phyloP scores from a whole-genome alignment of 305 asterid genomes.

The Solanum hybrid region DNA sequence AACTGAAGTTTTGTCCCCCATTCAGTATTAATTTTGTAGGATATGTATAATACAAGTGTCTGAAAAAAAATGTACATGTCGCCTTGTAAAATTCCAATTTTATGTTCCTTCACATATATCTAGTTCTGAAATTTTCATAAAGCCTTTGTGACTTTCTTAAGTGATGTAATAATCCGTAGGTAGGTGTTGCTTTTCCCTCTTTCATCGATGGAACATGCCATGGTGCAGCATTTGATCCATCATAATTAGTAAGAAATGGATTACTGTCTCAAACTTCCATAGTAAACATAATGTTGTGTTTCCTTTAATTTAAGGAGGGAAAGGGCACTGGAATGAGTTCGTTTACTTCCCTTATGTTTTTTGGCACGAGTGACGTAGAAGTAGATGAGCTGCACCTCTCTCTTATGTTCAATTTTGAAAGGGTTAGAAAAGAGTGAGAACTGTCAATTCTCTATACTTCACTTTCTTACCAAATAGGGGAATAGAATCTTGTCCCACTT shows the following conservation, averaged over 20 bases:
- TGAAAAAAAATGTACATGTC: neutral
- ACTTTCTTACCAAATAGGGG: neutral
- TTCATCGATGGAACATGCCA: neutral
- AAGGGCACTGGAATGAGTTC: neutral
- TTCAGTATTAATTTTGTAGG: neutral
- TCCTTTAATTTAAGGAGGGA: neutral
- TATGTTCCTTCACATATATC: neutral
- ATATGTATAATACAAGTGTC: neutral
- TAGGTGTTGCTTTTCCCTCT: neutral
- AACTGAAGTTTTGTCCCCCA: neutral
- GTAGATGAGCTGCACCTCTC: neutral
- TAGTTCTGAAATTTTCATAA: neutral
- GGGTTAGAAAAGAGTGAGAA: neutral
- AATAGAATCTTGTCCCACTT: neutral
- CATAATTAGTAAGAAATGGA: neutral
- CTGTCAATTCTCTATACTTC: neutral
- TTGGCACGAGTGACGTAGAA: neutral
- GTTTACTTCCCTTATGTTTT: neutral
- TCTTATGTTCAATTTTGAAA: neutral
- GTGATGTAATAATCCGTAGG: neutral
- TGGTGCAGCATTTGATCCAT: neutral
- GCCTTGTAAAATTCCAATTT: neutral
- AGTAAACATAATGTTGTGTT: neutral
- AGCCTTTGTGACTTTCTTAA: neutral
- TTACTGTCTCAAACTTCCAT: neutral